Evolutionary conservation across 345 rosid genomes (phyloP).

Genomic region (Raphanus raphanistrum): DNA sequence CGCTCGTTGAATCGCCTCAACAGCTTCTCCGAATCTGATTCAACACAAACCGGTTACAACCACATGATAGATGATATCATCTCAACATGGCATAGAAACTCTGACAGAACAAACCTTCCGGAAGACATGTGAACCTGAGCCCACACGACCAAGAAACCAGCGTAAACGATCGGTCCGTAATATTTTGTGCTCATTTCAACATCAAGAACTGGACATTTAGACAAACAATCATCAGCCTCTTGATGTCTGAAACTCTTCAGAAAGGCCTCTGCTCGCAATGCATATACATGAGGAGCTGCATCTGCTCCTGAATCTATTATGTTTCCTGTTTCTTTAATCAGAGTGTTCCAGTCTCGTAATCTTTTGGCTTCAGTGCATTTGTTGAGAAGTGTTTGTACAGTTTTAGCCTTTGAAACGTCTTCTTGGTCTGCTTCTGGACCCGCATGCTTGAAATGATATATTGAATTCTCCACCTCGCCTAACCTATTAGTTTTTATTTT

Average conservation of each 20-base stretch:
- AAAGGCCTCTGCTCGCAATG: slow-evolving; percentile 88
- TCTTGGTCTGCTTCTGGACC: slow-evolving; percentile 78
- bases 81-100: neutral
- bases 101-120: slow-evolving; percentile 67
- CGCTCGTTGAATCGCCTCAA: slow-evolving; percentile 63
- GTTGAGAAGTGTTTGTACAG: slow-evolving; percentile 55
- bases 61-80: neutral
- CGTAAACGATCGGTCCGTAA: slow-evolving; percentile 73
- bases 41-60: neutral
- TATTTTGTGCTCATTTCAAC: slow-evolving; percentile 62
- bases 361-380: slow-evolving; percentile 73
- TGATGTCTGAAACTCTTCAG: slow-evolving; percentile 66
- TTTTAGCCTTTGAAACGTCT: slow-evolving; percentile 61
- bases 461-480: slow-evolving; percentile 82
- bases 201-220: slow-evolving; percentile 53
- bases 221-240: slow-evolving; percentile 67
- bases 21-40: slow-evolving; percentile 63
- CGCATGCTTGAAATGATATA: slow-evolving; percentile 72
- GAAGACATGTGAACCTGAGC: slow-evolving; percentile 77
- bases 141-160: slow-evolving; percentile 59
- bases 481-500: slow-evolving; percentile 42
- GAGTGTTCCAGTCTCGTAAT: slow-evolving; percentile 62
- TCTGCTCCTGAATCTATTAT: slow-evolving; percentile 71
- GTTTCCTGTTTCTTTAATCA: slow-evolving; percentile 53
- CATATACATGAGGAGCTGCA: slow-evolving; percentile 84